Conservation (phyloP, 2,329 filamentous ascomycete species). For the Colletotrichum euphorbiae region DNA sequence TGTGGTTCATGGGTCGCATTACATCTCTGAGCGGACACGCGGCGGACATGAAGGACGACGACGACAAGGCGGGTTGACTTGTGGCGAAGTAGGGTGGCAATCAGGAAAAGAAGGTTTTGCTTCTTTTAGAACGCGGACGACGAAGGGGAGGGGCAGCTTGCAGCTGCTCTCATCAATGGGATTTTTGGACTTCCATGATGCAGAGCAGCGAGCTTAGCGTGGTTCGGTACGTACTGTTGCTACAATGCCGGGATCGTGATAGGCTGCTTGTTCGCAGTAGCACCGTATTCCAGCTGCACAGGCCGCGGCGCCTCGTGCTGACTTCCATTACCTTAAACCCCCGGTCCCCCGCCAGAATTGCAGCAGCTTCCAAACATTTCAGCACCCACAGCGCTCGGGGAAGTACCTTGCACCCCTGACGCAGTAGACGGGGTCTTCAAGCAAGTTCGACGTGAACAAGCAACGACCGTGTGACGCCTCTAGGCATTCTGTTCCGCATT, state of each 20-base stretch:
- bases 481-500: too few relatives aligned
- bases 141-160: conserved; percentile 4
- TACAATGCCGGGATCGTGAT: conserved; percentile 7
- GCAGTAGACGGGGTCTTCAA: conserved; percentile 15
- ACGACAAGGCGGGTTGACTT: neutral
- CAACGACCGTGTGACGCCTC: neutral
- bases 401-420: conserved; percentile 33
- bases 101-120: conserved; percentile 1
- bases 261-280: conserved; percentile 3
- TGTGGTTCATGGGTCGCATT: conserved; percentile 38
- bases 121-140: conserved; percentile 7
- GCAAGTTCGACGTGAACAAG: conserved; percentile 5
- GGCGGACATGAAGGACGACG: conserved; percentile 24
- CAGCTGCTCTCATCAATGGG: conserved; percentile 23
- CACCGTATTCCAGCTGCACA: conserved; percentile 3
- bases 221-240: conserved; percentile 18
- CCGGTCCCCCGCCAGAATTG: neutral
- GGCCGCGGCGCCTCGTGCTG: neutral
- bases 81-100: neutral
- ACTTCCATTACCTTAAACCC: neutral
- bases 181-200: conserved; percentile 35
- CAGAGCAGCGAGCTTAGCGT: conserved; percentile 18
- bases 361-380: conserved; percentile 6
- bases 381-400: conserved; percentile 15
- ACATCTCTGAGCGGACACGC: conserved; percentile 30